Percentiles rank a stretch among this genome's conserved stretches.
Evolutionary conservation across 2,329 filamentous ascomycete species (phyloP).

Genomic region (Fusarium luffae): DNA sequence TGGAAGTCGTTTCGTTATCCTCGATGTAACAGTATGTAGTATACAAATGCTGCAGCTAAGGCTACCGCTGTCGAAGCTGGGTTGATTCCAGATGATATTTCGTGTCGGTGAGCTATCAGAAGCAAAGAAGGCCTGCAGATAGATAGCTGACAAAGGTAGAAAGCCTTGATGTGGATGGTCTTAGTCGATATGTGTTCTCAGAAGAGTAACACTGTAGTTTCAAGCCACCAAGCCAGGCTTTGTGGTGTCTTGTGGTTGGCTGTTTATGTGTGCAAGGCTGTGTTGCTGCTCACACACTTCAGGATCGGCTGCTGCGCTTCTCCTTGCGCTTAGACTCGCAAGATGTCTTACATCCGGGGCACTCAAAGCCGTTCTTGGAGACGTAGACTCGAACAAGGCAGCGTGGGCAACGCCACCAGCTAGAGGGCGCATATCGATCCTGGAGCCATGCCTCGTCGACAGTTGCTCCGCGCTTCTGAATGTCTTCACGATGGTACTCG

Average conservation of each 20-base stretch:
- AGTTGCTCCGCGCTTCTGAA: slow-evolving; percentile 58
- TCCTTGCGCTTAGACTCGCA: slow-evolving; percentile 59
- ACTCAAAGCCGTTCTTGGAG: slow-evolving; percentile 56
- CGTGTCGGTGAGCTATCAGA: slow-evolving; percentile 15
- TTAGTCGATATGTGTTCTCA: neutral
- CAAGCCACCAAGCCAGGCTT: slow-evolving; percentile 20
- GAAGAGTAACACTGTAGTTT: slow-evolving; percentile 15
- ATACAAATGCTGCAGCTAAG: slow-evolving; percentile 25
- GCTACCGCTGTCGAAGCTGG: slow-evolving; percentile 8
- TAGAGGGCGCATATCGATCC: slow-evolving; percentile 52
- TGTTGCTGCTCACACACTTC: slow-evolving; percentile 18
- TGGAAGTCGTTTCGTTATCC: slow-evolving; percentile 7
- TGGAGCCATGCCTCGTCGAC: slow-evolving; percentile 54
- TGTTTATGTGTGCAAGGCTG: slow-evolving; percentile 19
- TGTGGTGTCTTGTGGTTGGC: slow-evolving; percentile 22
- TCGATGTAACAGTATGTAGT: slow-evolving; percentile 20
- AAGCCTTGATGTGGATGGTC: neutral
- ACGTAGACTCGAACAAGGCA: slow-evolving; percentile 61
- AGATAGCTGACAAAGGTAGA: neutral
- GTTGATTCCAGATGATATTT: slow-evolving; percentile 1
- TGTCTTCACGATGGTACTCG: slow-evolving; percentile 66
- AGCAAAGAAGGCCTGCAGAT: neutral
- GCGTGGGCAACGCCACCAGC: slow-evolving; percentile 66
- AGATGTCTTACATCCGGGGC: slow-evolving; percentile 58
- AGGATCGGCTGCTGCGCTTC: slow-evolving; percentile 45